phyloP scores from a whole-genome alignment of 352 stramenopile species.

The Globisporangium yorkense region DNA sequence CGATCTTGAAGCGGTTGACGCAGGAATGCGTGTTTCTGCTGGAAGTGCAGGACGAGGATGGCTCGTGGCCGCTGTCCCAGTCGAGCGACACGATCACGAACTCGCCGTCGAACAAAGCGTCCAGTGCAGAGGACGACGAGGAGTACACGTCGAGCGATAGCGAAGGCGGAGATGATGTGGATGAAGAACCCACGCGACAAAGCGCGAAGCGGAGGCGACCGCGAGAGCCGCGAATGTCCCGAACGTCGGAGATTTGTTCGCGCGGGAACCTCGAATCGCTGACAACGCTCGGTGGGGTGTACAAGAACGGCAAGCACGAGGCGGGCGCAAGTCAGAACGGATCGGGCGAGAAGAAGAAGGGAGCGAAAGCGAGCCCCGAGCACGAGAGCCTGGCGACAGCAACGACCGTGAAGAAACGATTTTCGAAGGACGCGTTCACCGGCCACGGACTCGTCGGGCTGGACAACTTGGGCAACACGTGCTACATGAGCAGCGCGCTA shows the following conservation, averaged over 20 bases:
- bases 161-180: slow-evolving; percentile 8
- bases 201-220: slow-evolving; percentile 24
- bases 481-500: slow-evolving; percentile 97
- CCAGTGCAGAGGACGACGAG: slow-evolving; percentile 3
- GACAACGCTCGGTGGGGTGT: slow-evolving; percentile 30
- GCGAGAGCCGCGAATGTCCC: slow-evolving; percentile 34
- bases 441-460: slow-evolving; percentile 85
- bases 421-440: slow-evolving; percentile 73
- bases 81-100: slow-evolving; percentile 32
- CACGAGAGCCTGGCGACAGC: slow-evolving; percentile 21
- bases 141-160: slow-evolving; percentile 9
- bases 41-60: slow-evolving; percentile 80
- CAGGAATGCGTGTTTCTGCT: slow-evolving; percentile 77
- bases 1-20: slow-evolving; percentile 50
- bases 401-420: slow-evolving; percentile 48
- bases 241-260: slow-evolving; percentile 76
- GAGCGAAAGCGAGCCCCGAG: slow-evolving; percentile 10
- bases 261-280: slow-evolving; percentile 64
- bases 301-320: slow-evolving; percentile 13
- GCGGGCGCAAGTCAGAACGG: slow-evolving; percentile 7
- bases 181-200: background rate
- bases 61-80: slow-evolving; percentile 80
- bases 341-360: slow-evolving; percentile 4
- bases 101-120: slow-evolving; percentile 21
- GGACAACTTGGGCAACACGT: slow-evolving; percentile 97